Evolutionary conservation across 2,329 filamentous ascomycete species (phyloP), one percentile per base, ranked within the genome.

Genomic region (Myriangium duriaei): DNA sequence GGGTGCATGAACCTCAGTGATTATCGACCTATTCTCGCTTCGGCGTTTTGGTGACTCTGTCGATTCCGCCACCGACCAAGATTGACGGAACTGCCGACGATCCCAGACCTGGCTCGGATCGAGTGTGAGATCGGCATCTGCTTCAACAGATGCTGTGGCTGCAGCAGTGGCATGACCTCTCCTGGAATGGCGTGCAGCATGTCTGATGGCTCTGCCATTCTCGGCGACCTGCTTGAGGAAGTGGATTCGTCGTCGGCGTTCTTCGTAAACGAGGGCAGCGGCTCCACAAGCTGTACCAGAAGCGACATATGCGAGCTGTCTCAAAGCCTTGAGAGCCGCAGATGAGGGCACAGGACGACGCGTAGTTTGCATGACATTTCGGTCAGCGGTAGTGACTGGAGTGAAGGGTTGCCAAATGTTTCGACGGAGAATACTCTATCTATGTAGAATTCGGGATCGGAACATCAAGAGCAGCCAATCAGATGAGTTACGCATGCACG

Each of bases 241-340:
- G 26, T 50, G 43, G 2, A 53, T 57, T 34, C 51, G 47, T 18
- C 57, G 46, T 21, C 57, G 44, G 28, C 55, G 47, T 45, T 59
- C 56, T 42, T 60, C 57, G 7, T 53, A 49, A 40, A 56, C 52
- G 4, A 60, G 31, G n/a, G 53, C 47, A 5, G 49, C 56, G 10
- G 54, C 46, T 18, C 54, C 56, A 5, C 52, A 51, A 5, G 50
- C 55, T n/a, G 56, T 54, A 21, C 57, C 57, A 29, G 56, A 59
- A 11, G 55, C 56, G 37, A 57, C 56, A 46, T 58, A 59, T 17
- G 55, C 57, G 42, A 59, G 54, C 41, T 59, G 56, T 41, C 55
- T 55, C 30, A 60, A 51, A 32, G 54, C 40, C 34, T 49, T 48
- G 33, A 58, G 53, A 31, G 55, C 53, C 18, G 47, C 54, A 38